phyloP scores from a whole-genome alignment of 306 rosid genomes.

The Abrus precatorius region DNA sequence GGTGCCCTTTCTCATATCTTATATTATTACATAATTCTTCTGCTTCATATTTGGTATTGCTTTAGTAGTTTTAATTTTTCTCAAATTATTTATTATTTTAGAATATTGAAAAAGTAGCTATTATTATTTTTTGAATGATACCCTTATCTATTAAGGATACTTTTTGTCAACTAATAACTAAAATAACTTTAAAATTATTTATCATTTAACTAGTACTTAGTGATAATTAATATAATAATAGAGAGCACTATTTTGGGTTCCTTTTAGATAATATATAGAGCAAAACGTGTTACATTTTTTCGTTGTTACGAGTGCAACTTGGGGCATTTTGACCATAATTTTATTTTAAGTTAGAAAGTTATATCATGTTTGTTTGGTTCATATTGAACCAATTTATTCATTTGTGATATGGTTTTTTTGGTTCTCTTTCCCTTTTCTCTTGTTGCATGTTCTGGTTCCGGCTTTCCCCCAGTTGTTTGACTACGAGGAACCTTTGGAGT shows the following conservation, averaged over 20 bases:
- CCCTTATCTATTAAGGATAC: no score
- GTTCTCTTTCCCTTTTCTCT: background rate
- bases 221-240: no score
- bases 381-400: background rate
- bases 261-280: background rate
- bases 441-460: constrained; percentile 6
- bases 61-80: no score
- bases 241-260: background rate
- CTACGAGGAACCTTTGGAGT: background rate
- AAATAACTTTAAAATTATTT: no score
- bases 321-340: constrained; percentile 2
- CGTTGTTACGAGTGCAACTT: background rate
- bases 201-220: no score
- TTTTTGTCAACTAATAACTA: no score
- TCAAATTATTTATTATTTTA: no score
- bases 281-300: constrained; percentile 10
- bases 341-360: background rate
- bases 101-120: no score
- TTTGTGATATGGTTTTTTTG: background rate
- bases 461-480: background rate
- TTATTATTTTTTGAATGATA: no score
- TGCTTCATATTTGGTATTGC: no score
- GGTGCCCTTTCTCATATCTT: constrained; percentile 60
- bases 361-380: background rate
- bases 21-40: background rate